These are phyloP conservation scores for Rhytidhysteron rufulum DNA, from an alignment of 2,329 filamentous ascomycete genomes.

Conservation along the genomic window DNA sequence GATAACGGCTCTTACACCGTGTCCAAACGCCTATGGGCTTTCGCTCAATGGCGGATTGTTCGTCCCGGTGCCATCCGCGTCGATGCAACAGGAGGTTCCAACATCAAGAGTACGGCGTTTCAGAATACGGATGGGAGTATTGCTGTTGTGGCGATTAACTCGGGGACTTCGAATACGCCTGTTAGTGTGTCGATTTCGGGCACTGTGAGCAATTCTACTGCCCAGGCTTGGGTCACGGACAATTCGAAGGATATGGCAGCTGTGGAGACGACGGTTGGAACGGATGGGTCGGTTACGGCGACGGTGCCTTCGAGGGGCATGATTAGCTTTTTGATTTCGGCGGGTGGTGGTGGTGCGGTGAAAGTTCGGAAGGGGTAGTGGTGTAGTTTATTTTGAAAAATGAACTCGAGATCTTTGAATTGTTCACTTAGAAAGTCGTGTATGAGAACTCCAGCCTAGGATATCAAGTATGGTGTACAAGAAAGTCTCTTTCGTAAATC, in stretches of 20 bases:
- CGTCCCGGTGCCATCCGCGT: constrained; percentile 38
- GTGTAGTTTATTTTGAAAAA: no score
- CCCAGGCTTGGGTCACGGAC: constrained; percentile 23
- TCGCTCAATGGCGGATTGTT: constrained; percentile 39
- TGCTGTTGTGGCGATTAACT: constrained; percentile 22
- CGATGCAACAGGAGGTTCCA: constrained; percentile 24
- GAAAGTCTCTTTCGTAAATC: no score
- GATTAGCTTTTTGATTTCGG: constrained; percentile 22
- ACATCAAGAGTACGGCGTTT: constrained; percentile 31
- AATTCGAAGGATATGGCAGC: constrained; percentile 19
- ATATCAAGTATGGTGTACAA: no score
- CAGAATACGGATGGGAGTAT: constrained; percentile 27
- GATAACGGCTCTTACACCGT: constrained; percentile 31
- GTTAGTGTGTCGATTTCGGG: background rate
- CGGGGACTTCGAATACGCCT: background rate
- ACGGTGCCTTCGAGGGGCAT: constrained; percentile 21
- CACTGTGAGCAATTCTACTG: constrained; percentile 6
- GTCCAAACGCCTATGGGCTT: constrained; percentile 39
- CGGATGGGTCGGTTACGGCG: constrained; percentile 19
- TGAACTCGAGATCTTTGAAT: no score
- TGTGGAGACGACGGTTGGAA: constrained; percentile 13
- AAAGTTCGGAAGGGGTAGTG: no score
- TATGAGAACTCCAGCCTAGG: no score
- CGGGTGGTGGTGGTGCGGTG: no score
- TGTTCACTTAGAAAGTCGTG: no score